A percentile compares a stretch with the other conserved stretches of the same genome.
Conservation (phyloP, 2,329 filamentous ascomycete genomes). For the Trichoderma aggressivum region DNA sequence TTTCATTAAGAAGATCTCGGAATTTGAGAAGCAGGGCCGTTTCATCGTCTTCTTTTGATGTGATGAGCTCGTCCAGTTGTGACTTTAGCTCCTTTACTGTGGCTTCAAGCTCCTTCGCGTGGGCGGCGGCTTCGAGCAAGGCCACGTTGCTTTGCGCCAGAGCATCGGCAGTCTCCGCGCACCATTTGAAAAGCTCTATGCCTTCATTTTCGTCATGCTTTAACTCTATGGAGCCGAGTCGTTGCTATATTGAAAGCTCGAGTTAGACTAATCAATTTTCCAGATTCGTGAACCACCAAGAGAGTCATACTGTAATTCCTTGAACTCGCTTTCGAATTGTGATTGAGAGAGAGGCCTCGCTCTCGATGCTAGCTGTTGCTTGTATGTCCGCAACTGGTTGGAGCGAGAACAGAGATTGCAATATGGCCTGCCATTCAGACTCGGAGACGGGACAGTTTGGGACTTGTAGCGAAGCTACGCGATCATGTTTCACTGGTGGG, state of each 20-base stretch:
- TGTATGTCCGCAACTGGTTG: constrained; percentile 54
- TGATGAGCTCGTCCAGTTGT: constrained; percentile 64
- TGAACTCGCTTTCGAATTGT: constrained; percentile 63
- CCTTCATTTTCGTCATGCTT: constrained; percentile 53
- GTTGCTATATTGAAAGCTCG: constrained; percentile 65
- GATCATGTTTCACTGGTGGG: constrained; percentile 53
- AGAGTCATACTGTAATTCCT: constrained; percentile 60
- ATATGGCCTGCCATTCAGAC: constrained; percentile 64
- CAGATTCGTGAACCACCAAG: neutral
- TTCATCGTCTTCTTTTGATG: constrained; percentile 65
- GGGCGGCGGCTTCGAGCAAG: constrained; percentile 40
- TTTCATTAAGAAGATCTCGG: constrained; percentile 67
- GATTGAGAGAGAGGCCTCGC: constrained; percentile 53
- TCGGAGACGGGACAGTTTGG: constrained; percentile 53
- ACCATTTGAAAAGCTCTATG: constrained; percentile 69
- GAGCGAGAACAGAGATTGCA: constrained; percentile 55
- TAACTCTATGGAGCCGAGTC: constrained; percentile 62
- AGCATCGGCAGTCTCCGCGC: constrained; percentile 53
- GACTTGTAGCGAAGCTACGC: constrained; percentile 49
- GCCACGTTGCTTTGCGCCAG: constrained; percentile 44
- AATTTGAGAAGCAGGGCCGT: constrained; percentile 66
- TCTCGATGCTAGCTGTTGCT: constrained; percentile 55
- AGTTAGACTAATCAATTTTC: constrained; percentile 22
- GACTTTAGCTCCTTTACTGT: constrained; percentile 56
- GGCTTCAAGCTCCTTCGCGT: constrained; percentile 48